Evolutionary conservation across 192 early-diverging fungal species (phyloP), one percentile per base, ranked within the genome.

Genomic region (Coemansia reversa): DNA sequence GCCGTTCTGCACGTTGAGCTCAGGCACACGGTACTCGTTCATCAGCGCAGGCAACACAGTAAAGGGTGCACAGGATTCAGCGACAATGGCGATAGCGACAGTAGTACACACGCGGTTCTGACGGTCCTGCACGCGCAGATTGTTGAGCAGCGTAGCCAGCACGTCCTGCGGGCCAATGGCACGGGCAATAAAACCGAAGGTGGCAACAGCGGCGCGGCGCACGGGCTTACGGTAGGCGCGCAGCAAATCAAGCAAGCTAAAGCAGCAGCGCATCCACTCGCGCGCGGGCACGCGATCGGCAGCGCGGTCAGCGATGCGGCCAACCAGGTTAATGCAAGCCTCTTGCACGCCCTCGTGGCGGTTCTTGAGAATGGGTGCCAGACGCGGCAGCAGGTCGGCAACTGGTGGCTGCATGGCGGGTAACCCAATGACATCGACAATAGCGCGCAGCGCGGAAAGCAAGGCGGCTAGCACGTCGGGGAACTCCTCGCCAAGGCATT

Each of bases 191-290:
- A 96, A 99, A 49, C 97, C 97, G 81, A 99, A 98, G 1, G 97
- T 99, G 81, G 92, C 97, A 62, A 99, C 93, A 5, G 97, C 91
- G 0, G 97, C 95, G 63, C 97, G 87, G 9, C 96, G 90, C 69
- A 97, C 97, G 35, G 91, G 91, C 76, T 93, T 97, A 62, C 93
- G 92, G 81, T 94, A 94, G 0, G 97, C 95, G 63, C 96, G 96
- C 57, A 99, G 83, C 81, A 98, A 87, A 72, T 99, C 97, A 42
- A 99, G 85, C 33, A 99, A 82, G 80, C 96, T 95, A 67, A 99
- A 99, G 70, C 97, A 99, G 70, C 94, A 94, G 47, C 97, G 91
- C 97, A 99, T 99, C 97, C 97, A 99, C 82, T 99, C 97, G 68
- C 96, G 86, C 4, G 97, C 91, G 53, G 88, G 88, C 18, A 99